Evolutionary conservation across 2,329 filamentous ascomycete genomes (phyloP).

Genomic region (Neonectria ditissima): DNA sequence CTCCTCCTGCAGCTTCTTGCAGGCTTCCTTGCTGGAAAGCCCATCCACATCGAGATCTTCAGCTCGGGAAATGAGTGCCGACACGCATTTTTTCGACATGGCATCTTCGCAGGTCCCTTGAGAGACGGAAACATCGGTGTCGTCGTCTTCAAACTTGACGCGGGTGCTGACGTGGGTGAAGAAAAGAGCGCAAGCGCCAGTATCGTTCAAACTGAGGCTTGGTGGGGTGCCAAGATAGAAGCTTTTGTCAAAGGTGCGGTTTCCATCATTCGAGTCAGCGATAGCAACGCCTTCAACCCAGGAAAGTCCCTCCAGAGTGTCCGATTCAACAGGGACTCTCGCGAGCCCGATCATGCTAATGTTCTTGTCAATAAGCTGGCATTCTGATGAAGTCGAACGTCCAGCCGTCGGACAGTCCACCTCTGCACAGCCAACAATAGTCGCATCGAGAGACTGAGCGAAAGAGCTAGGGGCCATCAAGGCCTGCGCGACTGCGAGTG

Average conservation of each 20-base stretch:
- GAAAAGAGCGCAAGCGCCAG: slow-evolving; percentile 24
- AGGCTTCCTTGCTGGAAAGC: slow-evolving; percentile 6
- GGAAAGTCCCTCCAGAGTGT: slow-evolving; percentile 15
- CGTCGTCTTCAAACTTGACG: not conserved
- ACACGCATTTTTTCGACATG: slow-evolving; percentile 22
- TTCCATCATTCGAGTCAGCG: not conserved
- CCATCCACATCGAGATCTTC: slow-evolving; percentile 2
- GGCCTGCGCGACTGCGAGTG: too few relatives aligned
- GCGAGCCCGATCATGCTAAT: slow-evolving; percentile 20
- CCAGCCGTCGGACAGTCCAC: slow-evolving; percentile 1
- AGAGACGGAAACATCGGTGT: not conserved
- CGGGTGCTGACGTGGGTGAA: slow-evolving; percentile 12
- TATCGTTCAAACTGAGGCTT: not conserved
- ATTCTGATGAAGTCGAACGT: slow-evolving; percentile 8
- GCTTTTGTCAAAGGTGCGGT: slow-evolving; percentile 9
- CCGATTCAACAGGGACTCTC: slow-evolving; percentile 5
- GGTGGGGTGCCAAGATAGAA: slow-evolving; percentile 27
- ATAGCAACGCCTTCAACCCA: slow-evolving; percentile 22
- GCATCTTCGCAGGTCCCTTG: slow-evolving; percentile 25
- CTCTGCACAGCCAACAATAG: slow-evolving; percentile 14
- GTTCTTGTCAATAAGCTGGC: slow-evolving; percentile 16
- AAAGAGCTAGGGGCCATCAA: too few relatives aligned
- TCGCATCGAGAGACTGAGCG: not conserved
- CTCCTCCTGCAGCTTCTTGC: slow-evolving; percentile 11
- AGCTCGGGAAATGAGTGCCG: slow-evolving; percentile 20